phyloP scores from a whole-genome alignment of 2,329 filamentous ascomycete species.

The Clonostachys rosea region DNA sequence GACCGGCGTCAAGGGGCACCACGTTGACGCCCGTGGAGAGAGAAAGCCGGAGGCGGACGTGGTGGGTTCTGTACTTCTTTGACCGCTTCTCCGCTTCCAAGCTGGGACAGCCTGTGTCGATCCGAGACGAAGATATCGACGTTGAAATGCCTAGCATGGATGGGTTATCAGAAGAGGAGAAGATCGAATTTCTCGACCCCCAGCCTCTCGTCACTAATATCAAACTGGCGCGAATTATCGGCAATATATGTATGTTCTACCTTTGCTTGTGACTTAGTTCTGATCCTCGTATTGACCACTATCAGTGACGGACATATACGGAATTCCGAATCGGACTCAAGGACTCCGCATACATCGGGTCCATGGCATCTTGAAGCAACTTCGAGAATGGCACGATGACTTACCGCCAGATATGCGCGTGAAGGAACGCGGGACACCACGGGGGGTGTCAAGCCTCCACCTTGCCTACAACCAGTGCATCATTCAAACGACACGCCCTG shows the following conservation, averaged over 20 bases:
- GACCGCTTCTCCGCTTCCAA: slow-evolving; percentile 23
- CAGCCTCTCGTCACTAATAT: slow-evolving; percentile 17
- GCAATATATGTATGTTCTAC: slow-evolving; percentile 11
- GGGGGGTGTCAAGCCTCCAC: slow-evolving; percentile 16
- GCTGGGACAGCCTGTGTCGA: slow-evolving; percentile 19
- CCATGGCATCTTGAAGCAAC: slow-evolving; percentile 16
- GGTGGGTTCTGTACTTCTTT: slow-evolving; percentile 26
- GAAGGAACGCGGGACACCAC: slow-evolving; percentile 13
- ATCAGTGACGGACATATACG: slow-evolving; percentile 17
- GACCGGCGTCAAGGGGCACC: slow-evolving; percentile 14
- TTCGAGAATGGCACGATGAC: slow-evolving; percentile 18
- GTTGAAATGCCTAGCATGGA: slow-evolving; percentile 22
- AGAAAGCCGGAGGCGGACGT: slow-evolving; percentile 17
- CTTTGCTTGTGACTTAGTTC: background rate
- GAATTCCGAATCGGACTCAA: slow-evolving; percentile 16
- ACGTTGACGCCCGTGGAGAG: slow-evolving; percentile 11
- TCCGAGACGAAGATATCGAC: slow-evolving; percentile 23
- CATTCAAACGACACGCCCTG: slow-evolving; percentile 22
- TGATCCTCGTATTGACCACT: background rate
- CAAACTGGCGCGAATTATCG: slow-evolving; percentile 19
- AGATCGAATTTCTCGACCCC: slow-evolving; percentile 18
- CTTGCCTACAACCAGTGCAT: slow-evolving; percentile 26
- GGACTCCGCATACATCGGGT: slow-evolving; percentile 19
- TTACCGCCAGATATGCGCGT: slow-evolving; percentile 13
- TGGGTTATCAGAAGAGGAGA: slow-evolving; percentile 15